A percentile compares a stretch with the other conserved stretches of the same genome.
Conservation (phyloP, 371 early-diverging fungal genomes). For the Saksenaea oblongispora region DNA sequence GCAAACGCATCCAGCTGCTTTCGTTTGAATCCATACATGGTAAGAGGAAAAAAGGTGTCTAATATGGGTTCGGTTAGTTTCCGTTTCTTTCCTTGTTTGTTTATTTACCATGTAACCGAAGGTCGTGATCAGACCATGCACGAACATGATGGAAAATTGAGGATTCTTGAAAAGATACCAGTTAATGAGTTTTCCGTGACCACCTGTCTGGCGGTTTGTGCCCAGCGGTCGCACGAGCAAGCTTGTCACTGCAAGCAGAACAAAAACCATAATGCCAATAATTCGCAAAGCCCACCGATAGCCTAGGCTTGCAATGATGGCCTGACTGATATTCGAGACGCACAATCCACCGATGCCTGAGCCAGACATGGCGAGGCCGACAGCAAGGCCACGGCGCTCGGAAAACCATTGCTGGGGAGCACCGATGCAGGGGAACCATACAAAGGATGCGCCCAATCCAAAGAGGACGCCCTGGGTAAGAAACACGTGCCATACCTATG, state of each 20-base stretch:
- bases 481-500: conserved; percentile 61
- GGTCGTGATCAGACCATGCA: conserved; percentile 29
- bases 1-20: not conserved
- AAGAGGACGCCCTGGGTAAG: conserved; percentile 73
- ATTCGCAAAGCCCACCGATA: conserved; percentile 65
- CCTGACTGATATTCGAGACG: conserved; percentile 59
- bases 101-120: conserved; percentile 30
- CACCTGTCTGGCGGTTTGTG: conserved; percentile 39
- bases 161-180: conserved; percentile 31
- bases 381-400: conserved; percentile 66
- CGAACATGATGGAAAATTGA: conserved; percentile 26
- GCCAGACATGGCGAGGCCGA: conserved; percentile 66
- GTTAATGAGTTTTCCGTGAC: conserved; percentile 37
- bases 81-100: not conserved
- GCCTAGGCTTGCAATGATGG: conserved; percentile 49
- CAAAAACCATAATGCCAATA: conserved; percentile 48
- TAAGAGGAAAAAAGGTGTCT: conserved; percentile 30
- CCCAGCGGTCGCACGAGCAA: conserved; percentile 16
- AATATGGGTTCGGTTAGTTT: not conserved
- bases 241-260: conserved; percentile 15
- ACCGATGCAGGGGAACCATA: conserved; percentile 69
- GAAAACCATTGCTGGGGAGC: conserved; percentile 75
- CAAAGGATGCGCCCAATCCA: conserved; percentile 68
- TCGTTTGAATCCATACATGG: conserved; percentile 18
- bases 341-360: conserved; percentile 71